Evolutionary conservation across 148 eudicot genomes (phyloP), one percentile per base, ranked within the genome.

Genomic region (Rhododendron ferrugineum): DNA sequence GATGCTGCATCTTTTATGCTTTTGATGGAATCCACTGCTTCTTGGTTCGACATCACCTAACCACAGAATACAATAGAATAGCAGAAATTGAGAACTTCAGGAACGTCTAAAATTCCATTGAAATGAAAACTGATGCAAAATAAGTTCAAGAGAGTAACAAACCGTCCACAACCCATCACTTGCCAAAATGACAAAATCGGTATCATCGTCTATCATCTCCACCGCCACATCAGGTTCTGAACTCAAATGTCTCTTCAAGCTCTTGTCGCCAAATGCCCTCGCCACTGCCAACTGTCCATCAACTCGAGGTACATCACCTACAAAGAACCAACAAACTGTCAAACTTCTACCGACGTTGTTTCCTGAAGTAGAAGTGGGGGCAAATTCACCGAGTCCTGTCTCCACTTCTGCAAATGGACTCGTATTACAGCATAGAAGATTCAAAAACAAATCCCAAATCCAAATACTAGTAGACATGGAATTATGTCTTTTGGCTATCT

Each of bases 151-250:
- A 32, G 23, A 66, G 84, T 20, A 79, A 73, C 88, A 26, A 37
- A 96, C 99, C 93, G 94, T 94, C 98, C 98, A 95, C 84, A 96
- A 84, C 11, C 99, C 99, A 82, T 96, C 99, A 84, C 99, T 96
- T 1, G 99, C 98, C 83, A 96, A 91, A 84, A 96, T 93, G 74
- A 93, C 47, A 86, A 94, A 89, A 78, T 96, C 96, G 13, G 89
- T 72, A 42, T 87, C 92, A 42, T 90, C 92, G 79, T 93, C 98
- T 54, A 93, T 89, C 28, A 76, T 85, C 87, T 88, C 90, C 47
- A 83, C 77, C 1, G 56, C 37, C 16, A 93, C 87, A 86, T 95
- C 92, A 40, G 99, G 99, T 89, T 95, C 97, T 28, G 98, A 95
- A 89, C 92, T 94, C 22, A 96, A 90, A 91, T 96, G 99, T 87